phyloP scores from a whole-genome alignment of 2,329 filamentous ascomycete species.

The Aspergillus caelatus region DNA sequence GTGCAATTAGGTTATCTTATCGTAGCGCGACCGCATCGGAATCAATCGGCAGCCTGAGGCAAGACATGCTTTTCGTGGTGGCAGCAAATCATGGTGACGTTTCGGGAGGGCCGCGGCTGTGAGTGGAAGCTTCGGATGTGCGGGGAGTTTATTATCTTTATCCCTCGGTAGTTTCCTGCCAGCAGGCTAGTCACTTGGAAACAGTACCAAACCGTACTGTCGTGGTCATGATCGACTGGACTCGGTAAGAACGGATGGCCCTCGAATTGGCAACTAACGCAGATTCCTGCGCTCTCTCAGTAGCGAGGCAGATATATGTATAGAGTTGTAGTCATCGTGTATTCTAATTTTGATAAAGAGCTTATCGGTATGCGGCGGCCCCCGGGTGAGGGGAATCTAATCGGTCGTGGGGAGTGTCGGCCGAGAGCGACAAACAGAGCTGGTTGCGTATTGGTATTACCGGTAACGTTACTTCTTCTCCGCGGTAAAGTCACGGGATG shows the following conservation, averaged over 20 bases:
- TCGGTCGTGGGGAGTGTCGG: conserved; percentile 14
- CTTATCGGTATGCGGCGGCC: conserved; percentile 7
- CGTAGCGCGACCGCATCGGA: not conserved
- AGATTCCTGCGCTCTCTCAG: not conserved
- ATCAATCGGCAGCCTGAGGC: not conserved
- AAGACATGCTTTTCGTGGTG: not conserved
- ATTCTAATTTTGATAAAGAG: not conserved
- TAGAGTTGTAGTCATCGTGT: not conserved
- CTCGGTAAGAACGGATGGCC: not conserved
- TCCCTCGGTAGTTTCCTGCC: conserved; percentile 10
- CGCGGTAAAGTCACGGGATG: conserved; percentile 26
- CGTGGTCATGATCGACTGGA: not conserved
- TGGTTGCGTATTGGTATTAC: not conserved
- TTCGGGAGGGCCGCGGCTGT: conserved; percentile 18
- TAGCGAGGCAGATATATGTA: not conserved
- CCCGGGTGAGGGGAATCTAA: conserved; percentile 9
- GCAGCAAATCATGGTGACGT: not conserved
- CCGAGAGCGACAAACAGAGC: conserved; percentile 11
- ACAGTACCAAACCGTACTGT: not conserved
- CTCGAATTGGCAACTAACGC: not conserved
- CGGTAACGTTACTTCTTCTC: conserved; percentile 18
- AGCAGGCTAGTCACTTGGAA: not conserved
- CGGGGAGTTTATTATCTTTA: conserved; percentile 19
- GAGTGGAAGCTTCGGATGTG: conserved; percentile 21
- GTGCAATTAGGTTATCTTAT: not conserved